phyloP scores from a whole-genome alignment of 306 rosid species.

The Cicer judaicum region DNA sequence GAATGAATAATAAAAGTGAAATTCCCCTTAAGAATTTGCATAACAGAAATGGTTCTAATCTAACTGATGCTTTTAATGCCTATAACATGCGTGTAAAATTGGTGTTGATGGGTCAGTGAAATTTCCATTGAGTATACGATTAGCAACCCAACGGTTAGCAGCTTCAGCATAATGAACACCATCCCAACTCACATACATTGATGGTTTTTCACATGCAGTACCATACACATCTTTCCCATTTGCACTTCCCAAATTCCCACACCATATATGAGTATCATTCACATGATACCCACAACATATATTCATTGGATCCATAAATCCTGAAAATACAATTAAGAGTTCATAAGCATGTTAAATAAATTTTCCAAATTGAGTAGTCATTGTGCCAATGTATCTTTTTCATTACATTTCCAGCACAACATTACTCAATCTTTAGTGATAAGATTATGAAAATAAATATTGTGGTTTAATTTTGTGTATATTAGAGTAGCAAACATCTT shows the following conservation, averaged over 20 bases:
- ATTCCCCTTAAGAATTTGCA: neutral
- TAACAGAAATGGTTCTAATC: constrained; percentile 1
- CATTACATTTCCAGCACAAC: neutral
- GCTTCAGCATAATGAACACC: constrained; percentile 93
- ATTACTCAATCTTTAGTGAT: neutral
- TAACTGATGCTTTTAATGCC: constrained; percentile 33
- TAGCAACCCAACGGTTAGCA: constrained; percentile 79
- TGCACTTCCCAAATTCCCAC: constrained; percentile 63
- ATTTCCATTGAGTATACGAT: constrained; percentile 69
- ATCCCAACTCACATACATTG: constrained; percentile 73
- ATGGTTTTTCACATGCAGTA: constrained; percentile 70
- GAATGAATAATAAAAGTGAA: neutral
- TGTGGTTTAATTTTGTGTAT: too few species aligned
- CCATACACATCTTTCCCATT: constrained; percentile 71
- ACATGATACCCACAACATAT: constrained; percentile 95
- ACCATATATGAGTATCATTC: constrained; percentile 79
- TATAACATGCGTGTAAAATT: constrained; percentile 71
- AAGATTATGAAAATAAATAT: too few species aligned
- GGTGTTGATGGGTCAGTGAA: constrained; percentile 68
- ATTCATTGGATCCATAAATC: constrained; percentile 72
- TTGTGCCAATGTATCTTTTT: neutral
- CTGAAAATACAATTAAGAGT: constrained; percentile 45
- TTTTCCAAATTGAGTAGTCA: neutral
- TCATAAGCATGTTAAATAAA: neutral
- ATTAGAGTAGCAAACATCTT: neutral